Percentiles rank a stretch among this genome's conserved stretches.
phyloP scores from a whole-genome alignment of 2,329 filamentous ascomycete genomes.

The Calonectria pteridis region DNA sequence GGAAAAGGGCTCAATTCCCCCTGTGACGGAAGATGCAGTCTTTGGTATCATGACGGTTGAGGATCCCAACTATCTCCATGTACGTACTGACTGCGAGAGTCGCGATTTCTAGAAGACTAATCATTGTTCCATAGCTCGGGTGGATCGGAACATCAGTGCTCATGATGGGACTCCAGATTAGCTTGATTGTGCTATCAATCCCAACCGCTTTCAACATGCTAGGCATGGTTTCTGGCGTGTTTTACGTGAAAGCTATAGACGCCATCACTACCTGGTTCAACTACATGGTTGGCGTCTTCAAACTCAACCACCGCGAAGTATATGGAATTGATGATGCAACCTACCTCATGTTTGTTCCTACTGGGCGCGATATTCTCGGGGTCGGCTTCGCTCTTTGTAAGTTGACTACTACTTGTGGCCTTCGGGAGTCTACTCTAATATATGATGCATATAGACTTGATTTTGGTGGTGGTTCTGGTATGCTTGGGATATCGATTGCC shows the following conservation, averaged over 20 bases:
- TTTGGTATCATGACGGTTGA: neutral
- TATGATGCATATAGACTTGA: neutral
- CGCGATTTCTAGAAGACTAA: neutral
- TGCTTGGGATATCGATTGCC: constrained; percentile 17
- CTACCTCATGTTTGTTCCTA: constrained; percentile 57
- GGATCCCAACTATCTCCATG: constrained; percentile 10
- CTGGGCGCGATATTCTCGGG: constrained; percentile 57
- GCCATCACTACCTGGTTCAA: constrained; percentile 61
- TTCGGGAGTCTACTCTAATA: neutral
- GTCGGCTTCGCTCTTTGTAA: constrained; percentile 50
- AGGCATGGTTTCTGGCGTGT: constrained; percentile 60
- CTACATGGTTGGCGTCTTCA: constrained; percentile 63
- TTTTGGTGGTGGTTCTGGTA: constrained; percentile 13
- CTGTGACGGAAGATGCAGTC: neutral
- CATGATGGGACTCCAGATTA: constrained; percentile 61
- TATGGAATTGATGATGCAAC: constrained; percentile 67
- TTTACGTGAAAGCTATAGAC: constrained; percentile 54
- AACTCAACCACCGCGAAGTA: constrained; percentile 60
- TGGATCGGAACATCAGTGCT: constrained; percentile 57
- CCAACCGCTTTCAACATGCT: constrained; percentile 58
- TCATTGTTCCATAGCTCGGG: constrained; percentile 45
- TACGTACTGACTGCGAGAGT: neutral
- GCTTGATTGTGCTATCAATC: constrained; percentile 60
- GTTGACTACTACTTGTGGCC: neutral
- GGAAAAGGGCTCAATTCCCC: too few species aligned